Evolutionary conservation across 768 basidiomycete species (phyloP).

Genomic region (Suillus clintonianus): DNA sequence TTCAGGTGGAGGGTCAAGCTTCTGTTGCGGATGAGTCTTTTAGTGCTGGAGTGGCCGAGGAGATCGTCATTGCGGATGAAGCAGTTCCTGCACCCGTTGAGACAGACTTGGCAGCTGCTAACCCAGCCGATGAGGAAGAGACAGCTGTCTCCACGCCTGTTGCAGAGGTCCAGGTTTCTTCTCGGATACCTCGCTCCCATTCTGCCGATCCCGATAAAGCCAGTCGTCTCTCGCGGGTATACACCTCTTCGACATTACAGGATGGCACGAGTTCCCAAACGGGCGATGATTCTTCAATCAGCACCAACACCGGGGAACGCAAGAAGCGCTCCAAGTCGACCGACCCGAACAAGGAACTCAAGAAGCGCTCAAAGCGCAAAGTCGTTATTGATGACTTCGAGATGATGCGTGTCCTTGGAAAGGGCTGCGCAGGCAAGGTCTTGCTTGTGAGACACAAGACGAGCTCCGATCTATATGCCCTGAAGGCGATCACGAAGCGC

Average conservation of each 20-base stretch:
- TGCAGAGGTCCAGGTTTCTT: constrained; percentile 34
- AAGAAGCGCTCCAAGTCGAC: constrained; percentile 57
- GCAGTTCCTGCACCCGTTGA: constrained; percentile 14
- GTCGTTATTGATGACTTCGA: constrained; percentile 91
- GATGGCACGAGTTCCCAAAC: constrained; percentile 58
- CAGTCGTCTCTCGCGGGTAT: constrained; percentile 58
- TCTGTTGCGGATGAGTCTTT: constrained; percentile 8
- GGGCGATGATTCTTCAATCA: constrained; percentile 74
- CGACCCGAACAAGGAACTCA: constrained; percentile 51
- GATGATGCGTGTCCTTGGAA: constrained; percentile 94
- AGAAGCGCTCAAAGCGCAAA: constrained; percentile 61
- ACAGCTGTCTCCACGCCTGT: constrained; percentile 39
- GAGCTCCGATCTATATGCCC: constrained; percentile 75
- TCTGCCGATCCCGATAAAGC: constrained; percentile 77
- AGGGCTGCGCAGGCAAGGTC: constrained; percentile 97
- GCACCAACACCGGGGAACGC: constrained; percentile 49
- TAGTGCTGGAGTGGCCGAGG: constrained; percentile 11
- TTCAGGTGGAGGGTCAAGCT: constrained; percentile 5
- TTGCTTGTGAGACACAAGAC: constrained; percentile 83
- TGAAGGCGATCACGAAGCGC: constrained; percentile 98
- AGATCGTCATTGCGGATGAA: constrained; percentile 6
- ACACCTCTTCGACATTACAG: constrained; percentile 51
- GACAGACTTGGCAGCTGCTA: constrained; percentile 22
- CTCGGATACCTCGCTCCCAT: constrained; percentile 73
- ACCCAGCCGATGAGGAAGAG: constrained; percentile 29